A percentile compares a stretch with the other conserved stretches of the same genome.
Evolutionary conservation across 257 asterid species (phyloP).

Genomic region (Apocynum venetum): DNA sequence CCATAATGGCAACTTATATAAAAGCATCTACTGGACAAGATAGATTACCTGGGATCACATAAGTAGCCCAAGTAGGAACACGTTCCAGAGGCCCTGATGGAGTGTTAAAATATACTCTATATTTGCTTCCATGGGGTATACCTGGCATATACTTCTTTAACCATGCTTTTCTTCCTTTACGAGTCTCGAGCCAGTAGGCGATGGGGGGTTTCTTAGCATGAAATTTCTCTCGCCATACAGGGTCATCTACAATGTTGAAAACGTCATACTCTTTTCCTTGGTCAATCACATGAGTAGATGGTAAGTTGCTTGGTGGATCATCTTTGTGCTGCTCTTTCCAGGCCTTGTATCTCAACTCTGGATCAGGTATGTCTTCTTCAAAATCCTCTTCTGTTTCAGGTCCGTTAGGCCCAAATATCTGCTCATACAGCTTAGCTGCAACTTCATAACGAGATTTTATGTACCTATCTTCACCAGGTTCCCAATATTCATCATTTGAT

Average conservation of each 20-base stretch:
- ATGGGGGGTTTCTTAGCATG: conserved; percentile 76
- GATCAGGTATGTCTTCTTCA: conserved; percentile 72
- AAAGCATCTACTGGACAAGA: neutral
- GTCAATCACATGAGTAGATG: conserved; percentile 82
- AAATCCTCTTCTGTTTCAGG: conserved; percentile 94
- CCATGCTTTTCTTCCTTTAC: conserved; percentile 97
- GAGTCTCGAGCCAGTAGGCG: conserved; percentile 90
- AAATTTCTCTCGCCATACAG: conserved; percentile 66
- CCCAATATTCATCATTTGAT: conserved; percentile 92
- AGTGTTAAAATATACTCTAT: conserved; percentile 84
- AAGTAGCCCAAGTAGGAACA: conserved; percentile 99
- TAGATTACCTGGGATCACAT: conserved; percentile 73
- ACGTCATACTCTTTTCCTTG: conserved; percentile 52
- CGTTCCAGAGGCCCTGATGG: conserved; percentile 92
- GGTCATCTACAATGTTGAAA: conserved; percentile 58
- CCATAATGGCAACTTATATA: neutral
- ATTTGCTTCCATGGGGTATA: conserved; percentile 92
- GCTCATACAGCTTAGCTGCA: conserved; percentile 82
- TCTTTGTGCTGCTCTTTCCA: conserved; percentile 94
- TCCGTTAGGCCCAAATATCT: conserved; percentile 95
- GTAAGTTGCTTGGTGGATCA: conserved; percentile 83
- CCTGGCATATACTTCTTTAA: conserved; percentile 75
- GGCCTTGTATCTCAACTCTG: conserved; percentile 74
- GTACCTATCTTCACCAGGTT: conserved; percentile 95
- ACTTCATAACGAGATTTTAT: conserved; percentile 64